Conservation (phyloP, 768 basidiomycete genomes). For the Brasilioporus rufonigricans region DNA sequence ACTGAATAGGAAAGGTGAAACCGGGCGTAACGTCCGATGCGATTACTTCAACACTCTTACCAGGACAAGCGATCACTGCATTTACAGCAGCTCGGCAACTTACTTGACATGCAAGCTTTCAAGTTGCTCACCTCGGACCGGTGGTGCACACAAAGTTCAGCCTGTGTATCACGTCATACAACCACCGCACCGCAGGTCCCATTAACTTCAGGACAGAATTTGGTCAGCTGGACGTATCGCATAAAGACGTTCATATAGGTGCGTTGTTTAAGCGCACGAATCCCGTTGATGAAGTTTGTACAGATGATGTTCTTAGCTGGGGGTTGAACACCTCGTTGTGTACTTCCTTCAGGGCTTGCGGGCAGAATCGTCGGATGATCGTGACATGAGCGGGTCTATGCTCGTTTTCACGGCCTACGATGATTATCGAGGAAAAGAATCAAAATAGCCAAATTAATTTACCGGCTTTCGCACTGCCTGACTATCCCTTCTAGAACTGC, state of each 20-base stretch:
- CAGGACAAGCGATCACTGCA: slow-evolving; percentile 12
- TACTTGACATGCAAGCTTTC: background rate
- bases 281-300: slow-evolving; percentile 11
- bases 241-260: slow-evolving; percentile 19
- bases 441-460: slow-evolving; percentile 9
- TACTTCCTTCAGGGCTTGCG: background rate
- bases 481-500: slow-evolving; percentile 1
- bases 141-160: slow-evolving; percentile 24
- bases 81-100: slow-evolving; percentile 12
- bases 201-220: slow-evolving; percentile 13
- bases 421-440: slow-evolving; percentile 13
- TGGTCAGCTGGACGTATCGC: slow-evolving; percentile 18
- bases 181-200: slow-evolving; percentile 14
- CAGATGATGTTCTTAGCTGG: slow-evolving; percentile 6
- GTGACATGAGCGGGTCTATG: slow-evolving; percentile 5
- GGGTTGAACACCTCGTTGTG: slow-evolving; percentile 11
- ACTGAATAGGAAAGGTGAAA: slow-evolving; percentile 3
- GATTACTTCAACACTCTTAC: slow-evolving; percentile 10
- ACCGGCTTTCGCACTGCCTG: slow-evolving; percentile 20
- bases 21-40: slow-evolving; percentile 12
- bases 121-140: slow-evolving; percentile 13
- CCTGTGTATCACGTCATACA: slow-evolving; percentile 27
- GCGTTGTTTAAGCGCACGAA: slow-evolving; percentile 23
- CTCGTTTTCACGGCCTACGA: slow-evolving; percentile 1
- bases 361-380: background rate